phyloP scores from a whole-genome alignment of 495 filamentous ascomycete genomes.

The Parachaetomium inaequale region DNA sequence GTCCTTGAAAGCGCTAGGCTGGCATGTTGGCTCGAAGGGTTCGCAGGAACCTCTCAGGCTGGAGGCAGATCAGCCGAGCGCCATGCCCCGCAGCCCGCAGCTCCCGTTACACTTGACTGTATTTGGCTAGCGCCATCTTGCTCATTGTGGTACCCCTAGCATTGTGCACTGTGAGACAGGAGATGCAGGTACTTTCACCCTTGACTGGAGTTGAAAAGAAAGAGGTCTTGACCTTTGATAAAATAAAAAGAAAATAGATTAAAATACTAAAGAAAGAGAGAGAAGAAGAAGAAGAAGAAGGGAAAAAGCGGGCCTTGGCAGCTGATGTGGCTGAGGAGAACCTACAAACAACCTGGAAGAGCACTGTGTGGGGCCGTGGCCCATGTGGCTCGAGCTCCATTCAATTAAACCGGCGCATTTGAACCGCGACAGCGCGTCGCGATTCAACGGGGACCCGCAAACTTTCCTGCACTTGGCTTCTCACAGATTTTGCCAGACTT shows the following conservation, averaged over 20 bases:
- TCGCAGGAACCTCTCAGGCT: constrained; percentile 5
- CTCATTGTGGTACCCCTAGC: background rate
- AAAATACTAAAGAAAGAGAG: background rate
- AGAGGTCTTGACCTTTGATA: background rate
- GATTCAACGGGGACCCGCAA: background rate
- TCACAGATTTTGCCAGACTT: background rate
- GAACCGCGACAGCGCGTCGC: constrained; percentile 11
- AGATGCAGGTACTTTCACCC: background rate
- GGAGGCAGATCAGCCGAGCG: background rate
- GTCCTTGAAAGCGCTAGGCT: background rate
- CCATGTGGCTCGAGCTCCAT: background rate
- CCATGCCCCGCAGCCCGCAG: background rate
- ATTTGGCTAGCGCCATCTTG: background rate
- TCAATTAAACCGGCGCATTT: constrained; percentile 3
- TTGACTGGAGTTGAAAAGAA: background rate
- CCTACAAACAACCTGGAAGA: too few species aligned
- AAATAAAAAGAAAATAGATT: background rate
- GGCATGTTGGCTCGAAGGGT: background rate
- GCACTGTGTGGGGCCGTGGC: background rate
- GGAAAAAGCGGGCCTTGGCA: background rate
- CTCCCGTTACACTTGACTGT: constrained; percentile 15
- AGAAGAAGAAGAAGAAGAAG: background rate
- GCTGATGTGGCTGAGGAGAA: too few species aligned
- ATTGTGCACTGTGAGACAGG: background rate
- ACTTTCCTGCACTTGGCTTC: background rate